A percentile compares a stretch with the other conserved stretches of the same genome.
phyloP scores from a whole-genome alignment of 208 protist genomes.

The Angomonas desouzai region DNA sequence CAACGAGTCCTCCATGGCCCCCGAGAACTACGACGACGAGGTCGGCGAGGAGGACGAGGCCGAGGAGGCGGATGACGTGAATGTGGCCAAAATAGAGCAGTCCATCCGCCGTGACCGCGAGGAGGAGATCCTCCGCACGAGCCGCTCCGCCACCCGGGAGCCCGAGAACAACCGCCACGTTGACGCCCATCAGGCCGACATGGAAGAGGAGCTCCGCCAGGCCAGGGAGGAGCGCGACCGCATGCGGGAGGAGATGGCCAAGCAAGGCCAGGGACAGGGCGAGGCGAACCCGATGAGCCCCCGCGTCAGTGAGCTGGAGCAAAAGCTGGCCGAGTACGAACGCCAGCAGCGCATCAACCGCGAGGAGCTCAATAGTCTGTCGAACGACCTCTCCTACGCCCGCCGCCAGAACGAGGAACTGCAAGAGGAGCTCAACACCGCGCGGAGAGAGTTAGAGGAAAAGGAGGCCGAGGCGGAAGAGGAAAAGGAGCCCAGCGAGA shows the following conservation, averaged over 20 bases:
- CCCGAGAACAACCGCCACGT: conserved; percentile 8
- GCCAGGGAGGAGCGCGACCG: conserved; percentile 10
- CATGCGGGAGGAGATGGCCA: conserved; percentile 15
- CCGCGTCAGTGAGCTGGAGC: conserved; percentile 5
- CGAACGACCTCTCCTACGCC: conserved; percentile 9
- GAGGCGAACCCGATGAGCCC: conserved; percentile 15
- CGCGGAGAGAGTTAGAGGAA: conserved; percentile 4
- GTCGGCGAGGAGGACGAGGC: background rate
- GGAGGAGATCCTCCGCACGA: conserved; percentile 10
- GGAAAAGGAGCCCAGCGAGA: conserved; percentile 7
- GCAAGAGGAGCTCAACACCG: conserved; percentile 7
- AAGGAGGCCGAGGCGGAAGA: conserved; percentile 3
- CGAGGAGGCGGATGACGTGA: conserved; percentile 12
- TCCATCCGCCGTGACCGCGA: conserved; percentile 34
- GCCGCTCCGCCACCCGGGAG: background rate
- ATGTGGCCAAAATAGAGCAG: conserved; percentile 27
- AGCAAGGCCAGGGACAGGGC: conserved; percentile 8
- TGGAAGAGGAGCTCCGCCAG: conserved; percentile 15
- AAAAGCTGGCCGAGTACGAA: conserved; percentile 18
- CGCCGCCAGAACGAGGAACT: background rate
- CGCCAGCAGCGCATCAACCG: conserved; percentile 17
- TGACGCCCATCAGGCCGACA: conserved; percentile 14
- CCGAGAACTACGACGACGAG: conserved; percentile 6
- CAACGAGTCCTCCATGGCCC: conserved; percentile 18
- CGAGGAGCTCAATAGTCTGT: conserved; percentile 17